A percentile compares a stretch with the other conserved stretches of the same genome.
Evolutionary conservation across 2,329 filamentous ascomycete genomes (phyloP).

Genomic region (Teratosphaeria pseudoeucalypti): DNA sequence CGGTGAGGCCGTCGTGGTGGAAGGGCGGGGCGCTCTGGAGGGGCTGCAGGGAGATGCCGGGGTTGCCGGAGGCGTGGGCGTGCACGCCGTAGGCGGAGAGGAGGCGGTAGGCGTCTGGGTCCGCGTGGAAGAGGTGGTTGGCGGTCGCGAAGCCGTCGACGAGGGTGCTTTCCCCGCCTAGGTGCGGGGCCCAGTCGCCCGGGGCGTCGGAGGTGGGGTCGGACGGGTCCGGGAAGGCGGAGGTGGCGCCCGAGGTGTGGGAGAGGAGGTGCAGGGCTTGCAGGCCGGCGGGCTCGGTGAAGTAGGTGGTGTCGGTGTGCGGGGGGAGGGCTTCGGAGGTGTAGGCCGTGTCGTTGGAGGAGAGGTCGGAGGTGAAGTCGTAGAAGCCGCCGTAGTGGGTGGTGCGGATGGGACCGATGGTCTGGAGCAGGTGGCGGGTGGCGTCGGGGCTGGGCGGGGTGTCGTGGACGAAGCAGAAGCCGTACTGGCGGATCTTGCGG

Average conservation of each 20-base stretch:
- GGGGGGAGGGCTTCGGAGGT: constrained; percentile 71
- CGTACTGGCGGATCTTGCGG: constrained; percentile 41
- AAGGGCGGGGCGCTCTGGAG: constrained; percentile 62
- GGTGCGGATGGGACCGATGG: constrained; percentile 74
- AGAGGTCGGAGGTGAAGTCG: constrained; percentile 83
- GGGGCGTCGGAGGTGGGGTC: no score
- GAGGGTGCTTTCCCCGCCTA: constrained; percentile 68
- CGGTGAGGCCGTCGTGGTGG: constrained; percentile 41
- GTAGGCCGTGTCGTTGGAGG: constrained; percentile 60
- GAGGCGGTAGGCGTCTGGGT: constrained; percentile 45
- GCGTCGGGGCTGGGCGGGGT: constrained; percentile 59
- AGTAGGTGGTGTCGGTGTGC: constrained; percentile 95
- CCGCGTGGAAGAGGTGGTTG: constrained; percentile 43
- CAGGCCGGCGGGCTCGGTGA: constrained; percentile 80
- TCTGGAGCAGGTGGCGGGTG: constrained; percentile 64
- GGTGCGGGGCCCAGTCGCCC: constrained; percentile 29
- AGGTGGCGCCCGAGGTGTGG: constrained; percentile 57
- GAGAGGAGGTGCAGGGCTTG: constrained; percentile 90
- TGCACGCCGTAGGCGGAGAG: constrained; percentile 52
- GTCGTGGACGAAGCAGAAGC: constrained; percentile 66
- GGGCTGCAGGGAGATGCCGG: constrained; percentile 70
- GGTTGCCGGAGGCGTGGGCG: constrained; percentile 79
- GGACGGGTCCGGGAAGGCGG: constrained; percentile 55
- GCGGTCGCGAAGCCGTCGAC: constrained; percentile 80
- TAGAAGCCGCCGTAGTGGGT: constrained; percentile 84